Percentiles rank a stretch among this genome's conserved stretches.
Conservation (phyloP, 2,329 filamentous ascomycete genomes). For the Podosphaera xanthii region DNA sequence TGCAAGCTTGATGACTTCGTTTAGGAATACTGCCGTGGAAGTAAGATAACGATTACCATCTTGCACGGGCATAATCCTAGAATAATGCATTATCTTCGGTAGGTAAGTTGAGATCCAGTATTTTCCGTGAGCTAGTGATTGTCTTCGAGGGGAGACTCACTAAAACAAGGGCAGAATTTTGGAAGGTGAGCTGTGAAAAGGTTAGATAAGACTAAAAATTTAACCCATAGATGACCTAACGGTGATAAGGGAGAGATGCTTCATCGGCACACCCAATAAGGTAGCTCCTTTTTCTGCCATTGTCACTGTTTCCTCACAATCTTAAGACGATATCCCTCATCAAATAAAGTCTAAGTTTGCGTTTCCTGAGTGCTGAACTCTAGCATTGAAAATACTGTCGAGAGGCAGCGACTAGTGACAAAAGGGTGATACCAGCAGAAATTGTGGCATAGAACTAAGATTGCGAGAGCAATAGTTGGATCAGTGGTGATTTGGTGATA, state of each 20-base stretch:
- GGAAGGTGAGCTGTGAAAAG: slow-evolving; percentile 41
- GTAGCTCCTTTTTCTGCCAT: slow-evolving; percentile 6
- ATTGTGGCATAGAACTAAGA: no score
- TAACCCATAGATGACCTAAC: slow-evolving; percentile 21
- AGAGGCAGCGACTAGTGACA: no score
- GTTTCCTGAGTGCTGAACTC: neutral
- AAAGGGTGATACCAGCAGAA: no score
- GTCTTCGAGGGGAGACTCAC: slow-evolving; percentile 20
- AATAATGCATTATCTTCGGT: slow-evolving; percentile 71
- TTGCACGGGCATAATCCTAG: slow-evolving; percentile 68
- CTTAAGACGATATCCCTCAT: neutral
- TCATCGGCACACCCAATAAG: slow-evolving; percentile 36
- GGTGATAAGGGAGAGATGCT: slow-evolving; percentile 42
- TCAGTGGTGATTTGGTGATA: no score
- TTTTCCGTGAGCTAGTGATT: neutral
- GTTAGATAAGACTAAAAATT: slow-evolving; percentile 11
- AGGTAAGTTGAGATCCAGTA: slow-evolving; percentile 5
- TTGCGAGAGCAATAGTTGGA: no score
- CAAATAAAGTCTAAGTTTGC: neutral
- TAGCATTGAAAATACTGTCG: no score
- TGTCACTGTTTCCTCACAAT: neutral
- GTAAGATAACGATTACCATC: slow-evolving; percentile 77
- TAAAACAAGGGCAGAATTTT: slow-evolving; percentile 59
- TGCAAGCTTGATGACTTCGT: slow-evolving; percentile 74
- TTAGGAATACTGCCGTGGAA: slow-evolving; percentile 82